Base-by-base conservation (phyloP, 2,329 filamentous ascomycete genomes). In the Colletotrichum sp. region DNA sequence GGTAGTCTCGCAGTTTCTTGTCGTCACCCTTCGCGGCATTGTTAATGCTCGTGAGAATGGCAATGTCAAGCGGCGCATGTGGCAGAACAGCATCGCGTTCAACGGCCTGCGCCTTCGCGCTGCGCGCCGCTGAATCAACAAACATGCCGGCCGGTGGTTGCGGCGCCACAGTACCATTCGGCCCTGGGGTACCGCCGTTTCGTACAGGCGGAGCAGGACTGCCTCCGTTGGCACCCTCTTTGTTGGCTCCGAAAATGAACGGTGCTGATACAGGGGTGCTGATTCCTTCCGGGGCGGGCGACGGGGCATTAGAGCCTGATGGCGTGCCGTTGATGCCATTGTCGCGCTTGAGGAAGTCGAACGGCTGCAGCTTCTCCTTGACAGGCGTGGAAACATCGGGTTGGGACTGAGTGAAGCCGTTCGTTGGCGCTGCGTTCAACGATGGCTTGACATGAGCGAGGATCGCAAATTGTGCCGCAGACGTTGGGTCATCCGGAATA, bases 21-120 rank as follows among this genome's bases (percentile, higher is more conserved):
- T 99, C 96, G 82, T 99, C 96, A 72, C 94, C 94, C 77, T 94
- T 94, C 68, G 95, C 94, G 9, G 95, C 97, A 84, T 98, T 94
- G 64, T 94, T 91, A 81, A 99, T 98, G 65, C 93, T 96, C 18
- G 95, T 96, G 76, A 98, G 90, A 80, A 99, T 98, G 7, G 97
- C 96, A 77, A 93, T 91, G 83, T 99, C 96, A 30, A 99, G 91
- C 0, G 96, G 93, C 73, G 95, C 95, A 15, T 96, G 86, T 0
- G 97, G 96, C 5, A 98, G 90, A 39, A 97, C 93, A 55, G 92
- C 90, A 82, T 99, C 96, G 63, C 95, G 93, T 81, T 95, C 93
- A 28, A 90, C 89, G 10, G 93, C 94, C 12, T 94, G 84, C 10
- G 85, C 84, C 79, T 88, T 88, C 60, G 87, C 84, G 22, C 84